A percentile compares a stretch with the other conserved stretches of the same genome.
phyloP scores from a whole-genome alignment of 371 early-diverging fungal genomes.

The Lichtheimia ramosa region DNA sequence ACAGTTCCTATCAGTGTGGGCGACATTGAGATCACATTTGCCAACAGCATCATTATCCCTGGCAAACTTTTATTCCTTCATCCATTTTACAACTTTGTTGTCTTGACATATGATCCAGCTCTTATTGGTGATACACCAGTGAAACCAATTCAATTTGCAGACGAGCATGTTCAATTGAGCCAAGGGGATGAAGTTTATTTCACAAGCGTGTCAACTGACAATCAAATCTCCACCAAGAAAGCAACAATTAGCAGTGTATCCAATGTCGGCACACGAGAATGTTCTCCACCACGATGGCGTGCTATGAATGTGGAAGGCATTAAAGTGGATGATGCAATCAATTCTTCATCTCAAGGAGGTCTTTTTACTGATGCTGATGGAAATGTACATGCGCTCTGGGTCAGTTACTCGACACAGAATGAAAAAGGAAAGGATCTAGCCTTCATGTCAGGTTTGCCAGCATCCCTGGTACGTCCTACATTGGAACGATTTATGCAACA shows the following conservation, averaged over 20 bases:
- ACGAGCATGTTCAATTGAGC: constrained; percentile 34
- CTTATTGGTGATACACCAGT: constrained; percentile 76
- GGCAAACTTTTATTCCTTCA: constrained; percentile 70
- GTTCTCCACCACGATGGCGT: constrained; percentile 63
- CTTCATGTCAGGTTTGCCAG: constrained; percentile 62
- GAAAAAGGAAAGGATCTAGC: constrained; percentile 61
- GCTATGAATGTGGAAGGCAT: constrained; percentile 76
- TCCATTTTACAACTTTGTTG: constrained; percentile 79
- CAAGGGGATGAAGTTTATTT: constrained; percentile 65
- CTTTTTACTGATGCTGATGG: constrained; percentile 69
- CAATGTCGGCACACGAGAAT: constrained; percentile 63
- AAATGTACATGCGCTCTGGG: constrained; percentile 73
- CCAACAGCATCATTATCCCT: constrained; percentile 75
- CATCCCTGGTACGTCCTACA: constrained; percentile 32
- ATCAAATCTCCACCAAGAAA: constrained; percentile 53
- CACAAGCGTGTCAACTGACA: constrained; percentile 65
- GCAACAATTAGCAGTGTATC: constrained; percentile 58
- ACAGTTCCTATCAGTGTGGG: constrained; percentile 79
- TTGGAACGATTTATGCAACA: constrained; percentile 34
- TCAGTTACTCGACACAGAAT: constrained; percentile 69
- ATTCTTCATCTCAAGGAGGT: constrained; percentile 48
- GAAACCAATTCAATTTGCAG: constrained; percentile 52
- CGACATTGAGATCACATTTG: constrained; percentile 79
- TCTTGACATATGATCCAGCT: constrained; percentile 72
- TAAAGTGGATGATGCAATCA: constrained; percentile 47